phyloP scores from a whole-genome alignment of 225 moss, liverwort and hornwort species.

The Sphagnum tenellum region DNA sequence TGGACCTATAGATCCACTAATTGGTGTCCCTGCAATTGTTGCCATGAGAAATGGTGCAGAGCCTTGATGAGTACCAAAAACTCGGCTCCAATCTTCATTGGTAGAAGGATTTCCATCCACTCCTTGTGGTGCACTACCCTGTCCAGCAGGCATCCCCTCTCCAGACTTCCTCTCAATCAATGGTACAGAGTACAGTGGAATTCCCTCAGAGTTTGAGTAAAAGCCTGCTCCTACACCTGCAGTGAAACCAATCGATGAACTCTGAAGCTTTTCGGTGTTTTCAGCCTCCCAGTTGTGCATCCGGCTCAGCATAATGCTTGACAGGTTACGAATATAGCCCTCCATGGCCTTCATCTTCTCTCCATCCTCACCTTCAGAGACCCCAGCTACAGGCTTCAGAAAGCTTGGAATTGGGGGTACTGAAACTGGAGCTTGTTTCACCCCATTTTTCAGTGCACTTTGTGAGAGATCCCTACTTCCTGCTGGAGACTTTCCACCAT shows the following conservation, averaged over 20 bases:
- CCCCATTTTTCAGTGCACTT: slow-evolving; percentile 27
- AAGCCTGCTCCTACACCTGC: slow-evolving; percentile 92
- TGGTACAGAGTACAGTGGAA: slow-evolving; percentile 83
- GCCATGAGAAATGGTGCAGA: slow-evolving; percentile 67
- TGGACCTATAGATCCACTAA: slow-evolving; percentile 74
- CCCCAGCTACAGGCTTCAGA: slow-evolving; percentile 32
- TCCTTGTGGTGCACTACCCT: slow-evolving; percentile 38
- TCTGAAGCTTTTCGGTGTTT: slow-evolving; percentile 82
- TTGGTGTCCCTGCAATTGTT: slow-evolving; percentile 48
- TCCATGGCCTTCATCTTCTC: slow-evolving; percentile 99
- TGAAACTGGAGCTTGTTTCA: slow-evolving; percentile 30
- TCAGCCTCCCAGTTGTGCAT: slow-evolving; percentile 97
- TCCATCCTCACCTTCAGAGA: slow-evolving; percentile 70
- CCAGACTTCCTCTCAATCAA: slow-evolving; percentile 58
- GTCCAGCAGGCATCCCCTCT: slow-evolving; percentile 27
- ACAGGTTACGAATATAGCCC: slow-evolving; percentile 90
- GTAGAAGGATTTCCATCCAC: slow-evolving; percentile 51
- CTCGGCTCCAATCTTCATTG: slow-evolving; percentile 93
- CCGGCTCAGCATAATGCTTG: slow-evolving; percentile 93
- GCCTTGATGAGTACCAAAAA: slow-evolving; percentile 64
- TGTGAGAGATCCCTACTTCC: slow-evolving; percentile 29
- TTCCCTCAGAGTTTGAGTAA: slow-evolving; percentile 89
- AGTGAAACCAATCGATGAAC: slow-evolving; percentile 76
- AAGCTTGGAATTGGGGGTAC: slow-evolving; percentile 21
- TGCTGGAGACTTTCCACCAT: slow-evolving; percentile 18